Conservation (phyloP, 148 eudicot genomes). For the Cornus controversa region DNA sequence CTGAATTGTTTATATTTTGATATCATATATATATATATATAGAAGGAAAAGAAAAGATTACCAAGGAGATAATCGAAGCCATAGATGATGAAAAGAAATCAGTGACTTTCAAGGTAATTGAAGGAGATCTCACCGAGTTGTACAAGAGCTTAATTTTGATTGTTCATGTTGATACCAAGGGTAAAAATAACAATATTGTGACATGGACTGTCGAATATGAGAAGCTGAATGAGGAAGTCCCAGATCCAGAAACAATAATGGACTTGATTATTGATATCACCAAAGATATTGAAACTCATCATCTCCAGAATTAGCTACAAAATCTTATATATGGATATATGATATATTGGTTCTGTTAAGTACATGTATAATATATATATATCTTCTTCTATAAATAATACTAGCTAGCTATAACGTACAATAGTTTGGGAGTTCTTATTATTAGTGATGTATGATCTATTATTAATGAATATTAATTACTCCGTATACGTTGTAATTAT, state of each 20-base stretch:
- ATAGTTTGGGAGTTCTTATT: too few species aligned
- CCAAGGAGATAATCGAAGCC: neutral
- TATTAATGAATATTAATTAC: too few species aligned
- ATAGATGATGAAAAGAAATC: conserved; percentile 5
- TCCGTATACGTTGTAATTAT: too few species aligned
- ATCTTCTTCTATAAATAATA: too few species aligned
- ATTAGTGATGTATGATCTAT: too few species aligned
- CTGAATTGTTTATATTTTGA: neutral
- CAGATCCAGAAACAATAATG: neutral
- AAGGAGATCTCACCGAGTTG: conserved; percentile 1
- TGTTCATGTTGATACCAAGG: neutral
- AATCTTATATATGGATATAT: neutral
- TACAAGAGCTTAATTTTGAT: neutral
- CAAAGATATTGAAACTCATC: neutral
- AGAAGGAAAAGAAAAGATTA: conserved; percentile 6
- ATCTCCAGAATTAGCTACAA: neutral
- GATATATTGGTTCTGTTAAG: neutral
- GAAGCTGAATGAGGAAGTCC: neutral
- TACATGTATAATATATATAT: neutral
- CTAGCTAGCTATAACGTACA: too few species aligned
- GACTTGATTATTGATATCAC: neutral
- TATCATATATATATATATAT: too few species aligned
- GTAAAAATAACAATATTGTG: neutral
- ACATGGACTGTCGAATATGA: conserved; percentile 10
- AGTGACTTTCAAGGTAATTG: neutral